Evolutionary conservation across 129 eudicot genomes (phyloP).

Genomic region (Pulicaria dysenterica): DNA sequence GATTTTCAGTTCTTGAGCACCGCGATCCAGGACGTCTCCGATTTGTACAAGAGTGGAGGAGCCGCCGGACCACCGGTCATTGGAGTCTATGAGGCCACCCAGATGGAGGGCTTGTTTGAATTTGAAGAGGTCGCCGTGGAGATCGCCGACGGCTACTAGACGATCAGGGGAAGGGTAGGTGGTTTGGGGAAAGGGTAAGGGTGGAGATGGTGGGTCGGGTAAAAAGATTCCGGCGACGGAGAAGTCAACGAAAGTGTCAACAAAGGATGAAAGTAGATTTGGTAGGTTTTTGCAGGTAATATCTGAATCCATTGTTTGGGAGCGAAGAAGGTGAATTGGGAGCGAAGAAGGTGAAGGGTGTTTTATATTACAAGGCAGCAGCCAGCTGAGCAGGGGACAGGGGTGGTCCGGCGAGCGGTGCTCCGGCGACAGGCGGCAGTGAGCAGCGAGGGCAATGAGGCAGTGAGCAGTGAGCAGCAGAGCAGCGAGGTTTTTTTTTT

Average conservation of each 20-base stretch:
- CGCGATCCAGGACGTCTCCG: constrained; percentile 81
- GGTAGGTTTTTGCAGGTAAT: constrained; percentile 52
- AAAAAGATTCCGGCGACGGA: constrained; percentile 67
- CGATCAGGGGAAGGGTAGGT: constrained; percentile 55
- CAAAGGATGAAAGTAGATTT: constrained; percentile 61
- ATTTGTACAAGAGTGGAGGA: constrained; percentile 73
- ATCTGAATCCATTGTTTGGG: constrained; percentile 1
- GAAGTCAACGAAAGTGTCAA: constrained; percentile 87
- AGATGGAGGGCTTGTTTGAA: constrained; percentile 66
- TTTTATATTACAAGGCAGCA: too few relatives aligned
- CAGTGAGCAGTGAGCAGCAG: too few relatives aligned
- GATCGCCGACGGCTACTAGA: constrained; percentile 80
- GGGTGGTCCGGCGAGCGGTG: too few relatives aligned
- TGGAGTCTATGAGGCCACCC: constrained; percentile 59
- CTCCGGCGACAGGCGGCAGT: too few relatives aligned
- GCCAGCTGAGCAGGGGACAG: too few relatives aligned
- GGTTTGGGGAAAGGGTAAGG: constrained; percentile 39
- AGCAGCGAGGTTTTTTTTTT: too few relatives aligned
- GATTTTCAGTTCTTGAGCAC: constrained; percentile 65
- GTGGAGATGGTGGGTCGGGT: constrained; percentile 38
- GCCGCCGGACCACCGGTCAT: constrained; percentile 71
- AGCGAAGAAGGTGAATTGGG: not conserved
- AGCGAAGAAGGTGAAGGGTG: too few relatives aligned
- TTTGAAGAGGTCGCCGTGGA: constrained; percentile 78
- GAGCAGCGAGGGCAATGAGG: too few relatives aligned